A percentile compares a stretch with the other conserved stretches of the same genome.
These are phyloP conservation scores for Podaxis mareebaensis DNA, from an alignment of 768 basidiomycete genomes.

Conservation along the genomic window DNA sequence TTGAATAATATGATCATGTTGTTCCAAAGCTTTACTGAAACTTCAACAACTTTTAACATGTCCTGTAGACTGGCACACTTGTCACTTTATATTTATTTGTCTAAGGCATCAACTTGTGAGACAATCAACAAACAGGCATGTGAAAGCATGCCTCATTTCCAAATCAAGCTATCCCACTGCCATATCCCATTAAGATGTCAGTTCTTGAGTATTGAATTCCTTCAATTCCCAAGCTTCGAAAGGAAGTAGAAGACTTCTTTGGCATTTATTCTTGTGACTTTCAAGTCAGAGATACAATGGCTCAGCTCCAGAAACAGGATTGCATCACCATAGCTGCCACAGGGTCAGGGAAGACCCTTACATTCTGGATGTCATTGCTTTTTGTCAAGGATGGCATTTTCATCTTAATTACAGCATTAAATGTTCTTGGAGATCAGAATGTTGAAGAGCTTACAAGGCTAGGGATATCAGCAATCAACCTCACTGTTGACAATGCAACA, in stretches of 20 bases:
- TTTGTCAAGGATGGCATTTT: too few species aligned
- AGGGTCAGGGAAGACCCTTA: too few species aligned
- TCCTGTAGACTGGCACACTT: not conserved
- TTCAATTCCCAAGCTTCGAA: not conserved
- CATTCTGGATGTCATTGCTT: too few species aligned
- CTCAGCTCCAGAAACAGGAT: too few species aligned
- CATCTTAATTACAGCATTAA: too few species aligned
- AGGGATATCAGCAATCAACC: too few species aligned
- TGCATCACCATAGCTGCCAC: too few species aligned
- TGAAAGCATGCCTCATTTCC: not conserved
- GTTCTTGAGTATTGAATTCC: not conserved
- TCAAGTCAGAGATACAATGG: too few species aligned
- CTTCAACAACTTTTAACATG: not conserved
- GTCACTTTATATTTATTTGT: not conserved
- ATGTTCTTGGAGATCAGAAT: too few species aligned
- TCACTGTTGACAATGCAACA: too few species aligned
- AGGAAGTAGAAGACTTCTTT: not conserved
- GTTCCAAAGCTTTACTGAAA: not conserved
- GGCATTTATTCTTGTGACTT: not conserved
- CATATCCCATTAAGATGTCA: not conserved
- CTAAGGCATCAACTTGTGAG: not conserved
- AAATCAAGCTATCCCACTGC: not conserved
- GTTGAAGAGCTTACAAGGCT: too few species aligned
- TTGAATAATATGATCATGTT: not conserved
- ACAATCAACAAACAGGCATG: not conserved